phyloP scores from a whole-genome alignment of 345 rosid species.

The Excoecaria cochinchinensis region DNA sequence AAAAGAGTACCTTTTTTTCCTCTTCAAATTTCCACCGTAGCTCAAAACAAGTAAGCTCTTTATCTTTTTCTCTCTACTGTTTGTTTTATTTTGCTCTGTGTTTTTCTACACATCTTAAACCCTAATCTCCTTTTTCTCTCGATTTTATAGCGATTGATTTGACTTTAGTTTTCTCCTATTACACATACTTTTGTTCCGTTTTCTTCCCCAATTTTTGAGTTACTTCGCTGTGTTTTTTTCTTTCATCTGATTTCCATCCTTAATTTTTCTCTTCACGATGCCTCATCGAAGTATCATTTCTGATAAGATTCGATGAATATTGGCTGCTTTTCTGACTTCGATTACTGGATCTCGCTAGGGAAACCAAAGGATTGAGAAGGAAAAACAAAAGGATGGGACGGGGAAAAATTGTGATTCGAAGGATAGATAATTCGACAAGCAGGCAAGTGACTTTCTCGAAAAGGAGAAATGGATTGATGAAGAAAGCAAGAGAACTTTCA shows the following conservation, averaged over 20 bases:
- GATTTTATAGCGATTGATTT: background rate
- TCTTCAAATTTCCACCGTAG: background rate
- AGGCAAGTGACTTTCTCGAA: conserved; percentile 61
- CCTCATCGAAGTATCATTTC: background rate
- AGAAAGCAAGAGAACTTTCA: conserved; percentile 52
- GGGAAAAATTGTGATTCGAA: conserved; percentile 52
- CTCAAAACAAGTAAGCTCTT: conserved; percentile 13
- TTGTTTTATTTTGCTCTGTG: background rate
- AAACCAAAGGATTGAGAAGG: background rate
- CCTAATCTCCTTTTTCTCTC: background rate
- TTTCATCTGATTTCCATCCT: background rate
- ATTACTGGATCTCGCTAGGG: conserved; percentile 26
- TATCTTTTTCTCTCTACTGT: background rate
- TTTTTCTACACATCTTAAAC: background rate
- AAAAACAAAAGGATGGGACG: conserved; percentile 51
- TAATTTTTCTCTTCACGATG: background rate
- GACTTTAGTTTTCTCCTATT: background rate
- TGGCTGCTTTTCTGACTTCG: conserved; percentile 12
- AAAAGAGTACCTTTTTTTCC: background rate
- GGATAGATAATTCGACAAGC: conserved; percentile 58
- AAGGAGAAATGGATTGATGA: conserved; percentile 48
- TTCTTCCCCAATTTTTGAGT: too few species aligned
- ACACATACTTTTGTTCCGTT: background rate
- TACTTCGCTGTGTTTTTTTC: background rate
- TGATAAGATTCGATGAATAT: background rate